Base-by-base conservation (phyloP, 805 yeast species). In the Nakazawaea molendinolei region DNA sequence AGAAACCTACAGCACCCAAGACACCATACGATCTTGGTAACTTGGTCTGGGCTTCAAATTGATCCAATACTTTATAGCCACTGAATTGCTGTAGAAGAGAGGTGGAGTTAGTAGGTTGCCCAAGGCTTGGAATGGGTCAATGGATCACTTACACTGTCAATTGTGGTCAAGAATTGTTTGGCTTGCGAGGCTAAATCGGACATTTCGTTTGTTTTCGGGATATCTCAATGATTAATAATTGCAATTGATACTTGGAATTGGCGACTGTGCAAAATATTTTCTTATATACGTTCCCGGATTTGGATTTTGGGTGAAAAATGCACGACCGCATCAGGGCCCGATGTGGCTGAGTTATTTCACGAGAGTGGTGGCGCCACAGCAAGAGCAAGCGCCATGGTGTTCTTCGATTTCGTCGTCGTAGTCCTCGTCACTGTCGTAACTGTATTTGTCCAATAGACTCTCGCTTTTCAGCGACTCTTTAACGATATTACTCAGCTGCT, bases 11-110 rank as follows among this genome's bases (percentile, higher is more conserved):
- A 19, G 71, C 68, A 18, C 79, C 90, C 38, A 82, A 59, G 15
- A 79, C 82, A 26, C 85, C 82, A 55, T 90, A 92, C 3, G 95
- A 80, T 70, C 89, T 82, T 56, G 97, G 97, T 23, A 74, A 48
- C 33, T 69, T 64, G 34, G 74, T 66, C 35, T 56, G 59, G 5
- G 44, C 43, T 46, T 70, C 75, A 49, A 71, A 61, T 26, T 56
- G 53, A 40, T 62, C 61, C 41, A 69, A 53, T 21, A 55, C 28
- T 31, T 47, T 39, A 38, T 57, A 54, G 16, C 57, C 50, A 29
- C 60, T 44, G 39, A 57, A 50, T 44, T 55, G 51, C 47, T 45
- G 12, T 25, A 14, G 5, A 14, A 23, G 17, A 17, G 18, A 24
- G 38, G 33, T 40, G 34, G 44, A 26, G 25, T 23, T 28, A 19